phyloP scores from a whole-genome alignment of 176 grass and related monocot species.

The Musa acuminata region DNA sequence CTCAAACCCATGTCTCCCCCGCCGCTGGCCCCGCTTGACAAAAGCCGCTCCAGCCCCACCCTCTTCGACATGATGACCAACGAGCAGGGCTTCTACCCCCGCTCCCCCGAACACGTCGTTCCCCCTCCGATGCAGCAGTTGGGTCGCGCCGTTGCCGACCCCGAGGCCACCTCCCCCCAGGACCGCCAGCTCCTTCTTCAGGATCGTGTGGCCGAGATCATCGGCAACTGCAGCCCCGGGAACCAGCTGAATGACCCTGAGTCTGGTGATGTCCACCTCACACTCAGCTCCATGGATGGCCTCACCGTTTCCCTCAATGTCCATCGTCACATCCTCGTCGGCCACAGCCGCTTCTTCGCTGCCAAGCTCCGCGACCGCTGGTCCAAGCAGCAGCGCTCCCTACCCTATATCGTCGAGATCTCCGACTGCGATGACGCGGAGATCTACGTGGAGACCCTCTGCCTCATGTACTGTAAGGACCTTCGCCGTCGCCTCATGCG shows the following conservation, averaged over 20 bases:
- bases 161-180: conserved; percentile 35
- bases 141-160: conserved; percentile 15
- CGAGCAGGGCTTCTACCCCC: conserved; percentile 87
- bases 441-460: conserved; percentile 79
- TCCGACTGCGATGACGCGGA: conserved; percentile 96
- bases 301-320: conserved; percentile 66
- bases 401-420: conserved; percentile 91
- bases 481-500: conserved; percentile 82
- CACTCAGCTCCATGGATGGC: conserved; percentile 72
- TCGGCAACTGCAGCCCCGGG: conserved; percentile 81
- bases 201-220: conserved; percentile 69
- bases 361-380: conserved; percentile 84
- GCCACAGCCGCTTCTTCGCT: conserved; percentile 89
- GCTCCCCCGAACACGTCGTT: conserved; percentile 7
- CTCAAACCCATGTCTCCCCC: conserved; percentile 96
- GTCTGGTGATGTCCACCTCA: conserved; percentile 83
- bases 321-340: conserved; percentile 79
- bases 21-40: conserved; percentile 63
- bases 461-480: conserved; percentile 98
- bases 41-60: conserved; percentile 86
- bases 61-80: conserved; percentile 98
- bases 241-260: conserved; percentile 82
- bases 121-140: conserved; percentile 9
- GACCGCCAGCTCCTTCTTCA: conserved; percentile 66
- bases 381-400: conserved; percentile 83